Evolutionary conservation across 2,329 filamentous ascomycete genomes (phyloP), one percentile per base, ranked within the genome.

Genomic region (Alternaria postmessia): DNA sequence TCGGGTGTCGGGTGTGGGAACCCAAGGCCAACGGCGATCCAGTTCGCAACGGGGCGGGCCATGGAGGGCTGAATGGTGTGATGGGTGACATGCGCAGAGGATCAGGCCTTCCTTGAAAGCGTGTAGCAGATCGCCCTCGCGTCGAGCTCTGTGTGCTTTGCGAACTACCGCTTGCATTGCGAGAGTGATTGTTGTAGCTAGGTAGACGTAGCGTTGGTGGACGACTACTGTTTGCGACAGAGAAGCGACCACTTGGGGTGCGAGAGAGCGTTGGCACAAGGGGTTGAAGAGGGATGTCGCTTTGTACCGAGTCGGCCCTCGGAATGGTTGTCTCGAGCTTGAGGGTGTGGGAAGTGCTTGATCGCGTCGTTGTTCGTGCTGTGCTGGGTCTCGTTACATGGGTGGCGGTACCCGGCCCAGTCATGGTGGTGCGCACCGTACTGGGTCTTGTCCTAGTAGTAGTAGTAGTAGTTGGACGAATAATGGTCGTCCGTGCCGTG

Each of bases 71-170:
- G 18, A 56, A 61, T 0, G 66, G 62, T 11, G 60, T 68, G 24
- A 69, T 62, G 3, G 69, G 68, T 6, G 71, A 66, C 62, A 70
- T 61, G 26, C 67, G 65, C 7, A 72, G 60, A 0, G 68, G 65
- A 16, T 70, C 62, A 14, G 66, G 20, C 8, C 47, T 62, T n/a
- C 61, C 58, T 42, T 63, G 59, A 34, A 61, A 63, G 26, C 58
- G 53, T 20, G 48, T 26, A 20, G 47, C 36, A 54, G 16, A 42
- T 43, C 26, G 47, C 16, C 28, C 64, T 32, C 30, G 47, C 48
- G 46, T 36, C 56, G 44, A 42, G 34, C 14, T 47, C 24, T 48
- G 26, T 18, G 51, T 54, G 18, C 48, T 68, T 53, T 43, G 42
- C 6, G 66, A 62, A 34, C 51, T 43, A 32, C 42, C 57, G 51